phyloP scores from a whole-genome alignment of 805 yeast species.

The Metschnikowia noctiluminum region DNA sequence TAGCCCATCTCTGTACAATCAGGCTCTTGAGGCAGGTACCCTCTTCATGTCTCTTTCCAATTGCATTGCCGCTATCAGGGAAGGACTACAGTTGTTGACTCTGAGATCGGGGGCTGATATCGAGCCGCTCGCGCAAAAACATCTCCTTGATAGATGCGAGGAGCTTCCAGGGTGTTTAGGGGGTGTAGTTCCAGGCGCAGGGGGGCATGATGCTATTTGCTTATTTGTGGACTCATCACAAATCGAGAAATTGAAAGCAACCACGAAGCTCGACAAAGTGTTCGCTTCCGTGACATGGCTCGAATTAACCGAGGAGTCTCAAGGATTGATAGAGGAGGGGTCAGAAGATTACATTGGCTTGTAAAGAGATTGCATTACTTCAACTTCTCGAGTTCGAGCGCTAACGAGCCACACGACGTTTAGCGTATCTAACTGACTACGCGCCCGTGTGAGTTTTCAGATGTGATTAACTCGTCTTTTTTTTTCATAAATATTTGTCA shows the following conservation, averaged over 20 bases:
- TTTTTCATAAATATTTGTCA: too few relatives aligned
- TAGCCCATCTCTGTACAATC: conserved; percentile 35
- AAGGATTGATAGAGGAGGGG: conserved; percentile 54
- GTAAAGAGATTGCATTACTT: too few relatives aligned
- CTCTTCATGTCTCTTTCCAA: conserved; percentile 31
- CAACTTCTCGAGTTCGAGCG: too few relatives aligned
- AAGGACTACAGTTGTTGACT: conserved; percentile 58
- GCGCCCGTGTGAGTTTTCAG: too few relatives aligned
- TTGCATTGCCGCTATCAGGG: conserved; percentile 52
- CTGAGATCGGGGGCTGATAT: conserved; percentile 72
- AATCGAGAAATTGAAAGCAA: conserved; percentile 25
- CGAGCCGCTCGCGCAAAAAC: conserved; percentile 79
- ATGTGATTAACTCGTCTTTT: too few relatives aligned
- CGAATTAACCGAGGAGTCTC: conserved; percentile 57
- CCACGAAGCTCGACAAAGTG: conserved; percentile 19
- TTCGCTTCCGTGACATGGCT: conserved; percentile 63
- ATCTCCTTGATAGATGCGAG: conserved; percentile 51
- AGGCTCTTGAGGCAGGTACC: conserved; percentile 1
- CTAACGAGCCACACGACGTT: too few relatives aligned
- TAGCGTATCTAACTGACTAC: too few relatives aligned
- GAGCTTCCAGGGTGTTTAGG: conserved; percentile 75
- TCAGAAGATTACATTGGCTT: conserved; percentile 28
- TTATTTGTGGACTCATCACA: conserved; percentile 53
- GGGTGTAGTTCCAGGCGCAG: conserved; percentile 99
- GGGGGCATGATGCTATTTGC: conserved; percentile 93